Percentiles rank a stretch among this genome's conserved stretches.
These are phyloP conservation scores for Melastoma malabathricum DNA, from an alignment of 345 rosid genomes.

Conservation along the genomic window DNA sequence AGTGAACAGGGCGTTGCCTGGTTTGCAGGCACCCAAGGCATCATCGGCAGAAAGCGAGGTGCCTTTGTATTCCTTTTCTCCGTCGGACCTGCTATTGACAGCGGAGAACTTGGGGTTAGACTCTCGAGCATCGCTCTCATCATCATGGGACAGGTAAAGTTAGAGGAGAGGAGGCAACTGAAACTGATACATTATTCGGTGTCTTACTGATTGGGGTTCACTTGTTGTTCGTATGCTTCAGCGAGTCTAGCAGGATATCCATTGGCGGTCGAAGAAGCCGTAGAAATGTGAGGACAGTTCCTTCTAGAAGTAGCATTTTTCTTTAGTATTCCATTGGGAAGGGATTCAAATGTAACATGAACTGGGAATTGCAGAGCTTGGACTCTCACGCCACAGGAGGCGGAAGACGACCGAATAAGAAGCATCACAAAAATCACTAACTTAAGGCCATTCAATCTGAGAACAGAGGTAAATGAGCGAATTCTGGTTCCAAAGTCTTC, in stretches of 20 bases:
- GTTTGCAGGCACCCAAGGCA: slow-evolving; percentile 35
- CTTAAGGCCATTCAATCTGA: slow-evolving; percentile 65
- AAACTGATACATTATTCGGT: not conserved
- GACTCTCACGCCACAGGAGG: slow-evolving; percentile 51
- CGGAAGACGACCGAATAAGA: slow-evolving; percentile 52
- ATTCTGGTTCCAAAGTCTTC: not conserved
- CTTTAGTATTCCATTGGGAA: not conserved
- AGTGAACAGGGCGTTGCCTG: slow-evolving; percentile 70
- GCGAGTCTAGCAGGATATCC: slow-evolving; percentile 44
- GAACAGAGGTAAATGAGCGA: slow-evolving; percentile 59
- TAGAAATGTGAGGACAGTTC: slow-evolving; percentile 44
- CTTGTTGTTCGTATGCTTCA: slow-evolving; percentile 11
- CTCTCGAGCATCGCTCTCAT: slow-evolving; percentile 37
- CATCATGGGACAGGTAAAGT: slow-evolving; percentile 74
- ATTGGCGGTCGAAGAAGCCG: slow-evolving; percentile 59
- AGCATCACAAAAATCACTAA: slow-evolving; percentile 41
- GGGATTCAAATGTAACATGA: too few species aligned
- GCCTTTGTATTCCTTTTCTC: slow-evolving; percentile 30
- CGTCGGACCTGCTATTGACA: slow-evolving; percentile 44
- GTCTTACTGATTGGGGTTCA: slow-evolving; percentile 5
- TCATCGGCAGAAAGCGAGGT: slow-evolving; percentile 13
- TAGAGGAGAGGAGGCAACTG: too few species aligned
- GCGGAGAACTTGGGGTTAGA: slow-evolving; percentile 59
- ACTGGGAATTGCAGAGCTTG: slow-evolving; percentile 37
- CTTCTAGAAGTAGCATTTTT: not conserved